These are phyloP conservation scores for Fusarium sp. DNA, from an alignment of 2,329 filamentous ascomycete genomes.

Conservation along the genomic window DNA sequence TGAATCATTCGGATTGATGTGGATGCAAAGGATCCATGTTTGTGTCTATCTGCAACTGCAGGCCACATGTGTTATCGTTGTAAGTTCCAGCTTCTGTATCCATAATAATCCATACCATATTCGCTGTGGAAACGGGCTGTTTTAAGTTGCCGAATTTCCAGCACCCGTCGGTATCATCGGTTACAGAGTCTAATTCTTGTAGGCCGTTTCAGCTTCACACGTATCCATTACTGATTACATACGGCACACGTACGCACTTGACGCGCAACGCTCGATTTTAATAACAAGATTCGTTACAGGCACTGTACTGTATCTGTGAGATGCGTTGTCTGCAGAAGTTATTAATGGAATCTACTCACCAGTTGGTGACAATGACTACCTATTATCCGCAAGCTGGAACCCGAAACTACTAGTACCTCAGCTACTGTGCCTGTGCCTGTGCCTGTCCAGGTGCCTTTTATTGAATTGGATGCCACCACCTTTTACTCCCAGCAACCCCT, in stretches of 20 bases:
- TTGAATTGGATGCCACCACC: constrained; percentile 4
- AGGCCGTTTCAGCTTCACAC: constrained; percentile 34
- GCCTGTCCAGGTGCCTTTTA: constrained; percentile 6
- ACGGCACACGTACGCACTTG: constrained; percentile 5
- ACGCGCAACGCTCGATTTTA: constrained; percentile 14
- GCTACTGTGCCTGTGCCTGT: not conserved
- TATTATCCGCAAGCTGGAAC: not conserved
- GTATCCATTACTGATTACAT: not conserved
- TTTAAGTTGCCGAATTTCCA: constrained; percentile 16
- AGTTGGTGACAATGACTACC: not conserved
- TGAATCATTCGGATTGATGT: not conserved
- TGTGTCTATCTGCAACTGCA: not conserved
- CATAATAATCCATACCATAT: not conserved
- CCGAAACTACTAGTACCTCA: not conserved
- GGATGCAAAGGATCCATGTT: not conserved
- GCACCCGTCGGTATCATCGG: not conserved
- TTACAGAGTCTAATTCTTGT: constrained; percentile 16
- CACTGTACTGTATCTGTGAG: not conserved
- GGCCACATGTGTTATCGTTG: not conserved
- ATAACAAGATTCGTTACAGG: not conserved
- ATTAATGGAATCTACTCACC: not conserved
- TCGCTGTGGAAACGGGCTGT: constrained; percentile 3
- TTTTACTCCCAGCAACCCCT: constrained; percentile 15
- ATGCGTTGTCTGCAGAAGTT: not conserved
- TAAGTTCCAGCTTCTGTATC: not conserved